These are phyloP conservation scores for Eucalyptus curtisii DNA, from an alignment of 345 rosid species.

Conservation along the genomic window DNA sequence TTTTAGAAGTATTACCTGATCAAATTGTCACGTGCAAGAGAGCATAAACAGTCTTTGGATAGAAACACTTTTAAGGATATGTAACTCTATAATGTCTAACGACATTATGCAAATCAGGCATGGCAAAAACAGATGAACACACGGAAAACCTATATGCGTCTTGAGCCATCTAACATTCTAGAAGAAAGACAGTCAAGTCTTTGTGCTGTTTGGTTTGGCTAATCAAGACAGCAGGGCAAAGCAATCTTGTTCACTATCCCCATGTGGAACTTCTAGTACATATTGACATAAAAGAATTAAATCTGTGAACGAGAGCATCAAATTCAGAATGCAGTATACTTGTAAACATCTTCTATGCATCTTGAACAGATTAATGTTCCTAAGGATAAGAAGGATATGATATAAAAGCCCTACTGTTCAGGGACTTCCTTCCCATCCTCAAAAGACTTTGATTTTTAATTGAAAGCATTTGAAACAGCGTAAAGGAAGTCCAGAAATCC, in stretches of 20 bases:
- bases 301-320: background rate
- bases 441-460: conserved; percentile 17
- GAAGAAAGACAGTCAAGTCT: background rate
- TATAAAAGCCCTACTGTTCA: background rate
- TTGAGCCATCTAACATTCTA: background rate
- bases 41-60: background rate
- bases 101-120: background rate
- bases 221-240: background rate
- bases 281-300: background rate
- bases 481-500: conserved; percentile 90
- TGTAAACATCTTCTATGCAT: background rate
- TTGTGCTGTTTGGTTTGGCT: background rate
- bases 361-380: background rate
- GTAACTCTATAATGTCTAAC: background rate
- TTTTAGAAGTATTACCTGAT: background rate
- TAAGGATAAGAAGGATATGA: background rate
- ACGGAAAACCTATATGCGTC: background rate
- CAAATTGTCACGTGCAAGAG: background rate
- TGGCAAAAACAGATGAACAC: background rate
- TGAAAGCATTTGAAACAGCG: conserved; percentile 56
- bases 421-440: background rate
- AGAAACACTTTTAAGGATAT: background rate
- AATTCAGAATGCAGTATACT: background rate
- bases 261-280: background rate
- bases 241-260: background rate